phyloP scores from a whole-genome alignment of 83 land plant species.

The Thuja plicata region DNA sequence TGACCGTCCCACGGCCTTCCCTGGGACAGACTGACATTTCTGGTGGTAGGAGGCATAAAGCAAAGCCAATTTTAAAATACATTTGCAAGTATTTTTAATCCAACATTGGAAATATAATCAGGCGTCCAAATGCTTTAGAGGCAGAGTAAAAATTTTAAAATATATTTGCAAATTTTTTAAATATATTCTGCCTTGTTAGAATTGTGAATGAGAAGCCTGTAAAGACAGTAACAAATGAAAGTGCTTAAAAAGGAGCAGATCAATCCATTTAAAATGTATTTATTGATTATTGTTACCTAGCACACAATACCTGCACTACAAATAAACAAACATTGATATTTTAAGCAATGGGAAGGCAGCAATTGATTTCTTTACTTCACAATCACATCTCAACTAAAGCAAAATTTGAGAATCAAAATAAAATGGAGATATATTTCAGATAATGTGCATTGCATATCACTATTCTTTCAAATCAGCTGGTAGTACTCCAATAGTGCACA shows the following conservation, averaged over 20 bases:
- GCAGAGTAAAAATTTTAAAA: too few species aligned
- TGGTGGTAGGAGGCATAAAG: too few species aligned
- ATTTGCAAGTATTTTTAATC: too few species aligned
- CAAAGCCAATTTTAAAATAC: too few species aligned
- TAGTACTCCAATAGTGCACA: background rate
- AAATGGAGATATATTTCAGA: background rate
- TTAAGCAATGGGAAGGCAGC: background rate
- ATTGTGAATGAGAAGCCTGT: slow-evolving; percentile 53
- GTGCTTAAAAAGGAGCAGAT: background rate
- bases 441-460: background rate
- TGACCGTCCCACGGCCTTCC: too few species aligned
- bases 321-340: background rate
- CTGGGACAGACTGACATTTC: too few species aligned
- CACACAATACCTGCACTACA: background rate
- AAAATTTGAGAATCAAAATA: background rate
- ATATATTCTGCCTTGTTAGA: slow-evolving; percentile 56
- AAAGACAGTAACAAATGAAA: slow-evolving; percentile 4
- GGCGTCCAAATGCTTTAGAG: too few species aligned
- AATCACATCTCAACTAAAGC: background rate
- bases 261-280: background rate
- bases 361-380: background rate
- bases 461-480: background rate
- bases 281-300: background rate
- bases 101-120: too few species aligned
- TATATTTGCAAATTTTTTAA: too few species aligned